Percentiles rank a stretch among this genome's conserved stretches.
phyloP scores from a whole-genome alignment of 2,329 filamentous ascomycete genomes.

The Cladosporium sp. region DNA sequence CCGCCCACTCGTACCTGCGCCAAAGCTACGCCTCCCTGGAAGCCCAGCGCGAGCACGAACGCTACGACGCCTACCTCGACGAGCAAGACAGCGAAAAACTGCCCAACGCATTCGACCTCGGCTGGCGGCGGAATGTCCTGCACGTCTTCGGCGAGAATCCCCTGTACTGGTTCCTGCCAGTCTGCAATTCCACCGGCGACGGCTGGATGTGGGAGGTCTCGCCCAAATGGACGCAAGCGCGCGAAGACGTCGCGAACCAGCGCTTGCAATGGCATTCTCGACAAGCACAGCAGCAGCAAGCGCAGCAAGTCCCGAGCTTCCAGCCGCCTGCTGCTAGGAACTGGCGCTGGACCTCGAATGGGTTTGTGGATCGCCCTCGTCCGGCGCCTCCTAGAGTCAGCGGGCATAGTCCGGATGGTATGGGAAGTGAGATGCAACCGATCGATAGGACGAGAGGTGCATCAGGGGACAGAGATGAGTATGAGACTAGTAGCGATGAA shows the following conservation, averaged over 20 bases:
- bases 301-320: conserved; percentile 6
- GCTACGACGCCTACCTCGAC: conserved; percentile 79
- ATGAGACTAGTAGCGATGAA: conserved; percentile 32
- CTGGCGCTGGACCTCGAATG: conserved; percentile 26
- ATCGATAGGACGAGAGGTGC: conserved; percentile 32
- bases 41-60: conserved; percentile 58
- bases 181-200: conserved; percentile 83
- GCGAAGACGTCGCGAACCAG: conserved; percentile 43
- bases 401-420: conserved; percentile 21
- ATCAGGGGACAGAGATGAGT: conserved; percentile 17
- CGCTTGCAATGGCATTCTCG: conserved; percentile 26
- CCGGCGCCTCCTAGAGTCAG: conserved; percentile 10
- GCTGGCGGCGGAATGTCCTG: conserved; percentile 70
- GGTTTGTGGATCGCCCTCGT: conserved; percentile 34
- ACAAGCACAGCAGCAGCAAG: conserved; percentile 2
- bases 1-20: conserved; percentile 42
- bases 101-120: conserved; percentile 90
- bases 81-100: conserved; percentile 84
- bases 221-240: conserved; percentile 68
- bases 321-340: conserved; percentile 13
- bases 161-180: conserved; percentile 71
- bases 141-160: conserved; percentile 77
- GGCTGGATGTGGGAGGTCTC: conserved; percentile 94
- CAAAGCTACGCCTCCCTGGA: conserved; percentile 55
- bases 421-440: conserved; percentile 37